Evolutionary conservation across 371 early-diverging fungal genomes (phyloP), one percentile per base, ranked within the genome.

Genomic region (Zychaea mexicana): DNA sequence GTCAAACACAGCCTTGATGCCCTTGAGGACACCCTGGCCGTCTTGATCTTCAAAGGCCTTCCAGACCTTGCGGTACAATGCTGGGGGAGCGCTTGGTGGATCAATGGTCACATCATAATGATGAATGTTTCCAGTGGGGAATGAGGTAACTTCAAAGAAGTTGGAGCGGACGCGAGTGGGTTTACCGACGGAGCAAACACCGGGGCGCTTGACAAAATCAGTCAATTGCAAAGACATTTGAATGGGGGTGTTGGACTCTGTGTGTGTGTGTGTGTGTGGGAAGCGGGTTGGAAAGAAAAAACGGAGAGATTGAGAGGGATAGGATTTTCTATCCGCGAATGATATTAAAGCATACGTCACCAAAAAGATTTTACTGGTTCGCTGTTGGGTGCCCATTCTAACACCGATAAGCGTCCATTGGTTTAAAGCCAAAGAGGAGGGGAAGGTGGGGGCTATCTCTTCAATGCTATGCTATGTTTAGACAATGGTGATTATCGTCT

Each of bases 1-100:
- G 63, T 87, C 87, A 69, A 71, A 87, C 30, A 83, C 75, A 2
- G 78, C 74, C 28, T 63, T 70, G 45, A 72, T 62, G 2, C 71
- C 69, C 8, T 57, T 66, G 10, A 85, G 65, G 13, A 71, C 56
- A 24, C 67, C 66, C 33, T 69, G 57, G 21, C 75, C 69, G 49
- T 57, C 65, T 65, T 60, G 45, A 47, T 63, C 66, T 52, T 81
- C 76, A 65, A 87, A 79, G 0, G 74, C 57, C 47, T 69, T 64
- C 78, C 76, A 87, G 19, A 85, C 70, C n/a, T 71, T 74, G 9
- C 84, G 71, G 65, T 82, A 76, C 12, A 83, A 60, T 12, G 70
- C 61, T 0, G 81, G 81, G 9, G 80, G 81, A 12, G 78, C 79
- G 38, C 74, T 74, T 0, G 57, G 59, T 26, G 77, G 71, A 72